Evolutionary conservation across 345 rosid species (phyloP), one percentile per base, ranked within the genome.

Genomic region (Nephelium lappaceum): DNA sequence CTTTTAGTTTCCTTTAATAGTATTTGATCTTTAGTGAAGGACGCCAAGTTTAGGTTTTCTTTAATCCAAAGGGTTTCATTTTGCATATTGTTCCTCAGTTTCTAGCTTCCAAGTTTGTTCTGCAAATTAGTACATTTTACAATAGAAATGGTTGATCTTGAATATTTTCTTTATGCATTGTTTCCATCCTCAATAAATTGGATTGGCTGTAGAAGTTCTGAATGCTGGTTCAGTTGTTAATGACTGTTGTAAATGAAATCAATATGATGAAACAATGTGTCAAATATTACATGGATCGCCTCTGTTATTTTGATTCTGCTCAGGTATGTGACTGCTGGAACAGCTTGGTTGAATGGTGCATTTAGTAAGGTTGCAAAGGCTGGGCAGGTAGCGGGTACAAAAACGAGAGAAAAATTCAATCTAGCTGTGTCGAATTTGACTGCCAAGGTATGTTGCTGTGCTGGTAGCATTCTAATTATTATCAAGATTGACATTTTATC

Each of bases 311-410:
- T 70, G 76, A 67, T 61, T 62, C 23, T 75, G 74, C 70, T 68
- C 84, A 93, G 98, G 80, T 92, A 95, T 25, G 93, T 93, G 61
- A 89, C 92, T 25, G 91, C 91, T 2, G 98, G 99, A 81, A 72
- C 97, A 78, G 89, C 98, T 65, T 95, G 99, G 99, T 79, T 96
- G 63, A 96, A 91, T 82, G 98, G 97, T 36, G 95, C 99, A 25
- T 91, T 96, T 77, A 84, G 86, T 83, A 96, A 88, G 83, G 92
- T 94, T n/a, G 94, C 97, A 41, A 94, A 87, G 88, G 97, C 91
- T 24, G 93, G 99, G 75, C 97, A 94, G 88, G 88, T 82, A 68
- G 99, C 97, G 8, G 87, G 98, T 65, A 81, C 94, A 23, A 96
- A 94, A 91, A 93, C 99, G 31, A 86, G 84, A 85, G 98, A 94